Percentiles rank a stretch among this genome's conserved stretches.
Evolutionary conservation across 257 asterid species (phyloP).

Genomic region (Orobanche coerulescens): DNA sequence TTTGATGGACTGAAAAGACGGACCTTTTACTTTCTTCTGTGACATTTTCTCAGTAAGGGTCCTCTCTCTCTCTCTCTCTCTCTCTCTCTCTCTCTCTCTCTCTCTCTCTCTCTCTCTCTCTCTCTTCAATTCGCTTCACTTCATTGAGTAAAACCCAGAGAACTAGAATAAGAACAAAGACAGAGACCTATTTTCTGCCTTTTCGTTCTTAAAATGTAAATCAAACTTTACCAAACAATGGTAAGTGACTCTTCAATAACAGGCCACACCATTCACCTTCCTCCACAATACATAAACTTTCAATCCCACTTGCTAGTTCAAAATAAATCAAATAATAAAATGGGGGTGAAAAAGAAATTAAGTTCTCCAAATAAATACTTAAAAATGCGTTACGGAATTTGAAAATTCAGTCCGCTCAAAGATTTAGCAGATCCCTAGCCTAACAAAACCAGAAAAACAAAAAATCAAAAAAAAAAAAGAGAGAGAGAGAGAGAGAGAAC

Average conservation of each 20-base stretch:
- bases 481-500: neutral
- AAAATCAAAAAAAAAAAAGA: neutral
- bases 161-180: conserved; percentile 44
- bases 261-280: conserved; percentile 33
- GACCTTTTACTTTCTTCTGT: conserved; percentile 32
- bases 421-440: conserved; percentile 6
- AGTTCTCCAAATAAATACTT: conserved; percentile 1
- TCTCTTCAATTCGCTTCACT: conserved; percentile 13
- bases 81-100: too few relatives aligned
- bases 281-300: conserved; percentile 23
- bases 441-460: neutral
- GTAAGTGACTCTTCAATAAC: conserved; percentile 37
- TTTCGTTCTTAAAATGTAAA: conserved; percentile 26
- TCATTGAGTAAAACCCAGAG: conserved; percentile 27
- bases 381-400: conserved; percentile 12
- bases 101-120: too few relatives aligned
- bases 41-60: conserved; percentile 33
- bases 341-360: conserved; percentile 11
- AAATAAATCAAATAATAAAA: neutral
- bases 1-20: conserved; percentile 45
- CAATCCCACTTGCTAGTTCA: conserved; percentile 26
- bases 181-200: conserved; percentile 27
- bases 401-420: neutral
- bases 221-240: conserved; percentile 25
- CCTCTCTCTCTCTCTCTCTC: conserved; percentile 12